A percentile compares a stretch with the other conserved stretches of the same genome.
These are phyloP conservation scores for Sphagnum fallax DNA, from an alignment of 228 moss, liverwort and hornwort genomes.

Conservation along the genomic window DNA sequence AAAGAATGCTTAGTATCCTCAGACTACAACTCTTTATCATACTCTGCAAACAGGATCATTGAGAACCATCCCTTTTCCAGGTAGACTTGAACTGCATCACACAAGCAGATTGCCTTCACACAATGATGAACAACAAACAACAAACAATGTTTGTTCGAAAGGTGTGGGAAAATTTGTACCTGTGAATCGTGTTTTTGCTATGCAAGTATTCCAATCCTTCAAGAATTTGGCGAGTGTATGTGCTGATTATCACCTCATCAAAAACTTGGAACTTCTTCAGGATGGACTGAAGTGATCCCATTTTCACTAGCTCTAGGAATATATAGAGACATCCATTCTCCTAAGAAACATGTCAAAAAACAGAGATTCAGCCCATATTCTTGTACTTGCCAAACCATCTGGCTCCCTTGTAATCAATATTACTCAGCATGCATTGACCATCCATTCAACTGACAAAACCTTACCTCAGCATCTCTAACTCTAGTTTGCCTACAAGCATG, in stretches of 20 bases:
- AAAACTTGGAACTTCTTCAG: slow-evolving; percentile 48
- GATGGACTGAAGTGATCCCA: slow-evolving; percentile 54
- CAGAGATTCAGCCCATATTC: background rate
- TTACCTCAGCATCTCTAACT: background rate
- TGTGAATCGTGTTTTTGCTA: slow-evolving; percentile 46
- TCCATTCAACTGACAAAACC: background rate
- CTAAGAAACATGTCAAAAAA: slow-evolving; percentile 6
- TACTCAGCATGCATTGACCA: background rate
- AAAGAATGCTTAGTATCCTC: too few relatives aligned
- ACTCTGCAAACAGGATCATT: too few relatives aligned
- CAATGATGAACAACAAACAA: too few relatives aligned
- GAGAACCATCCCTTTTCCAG: too few relatives aligned
- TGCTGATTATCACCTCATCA: slow-evolving; percentile 44
- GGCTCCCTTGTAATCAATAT: background rate
- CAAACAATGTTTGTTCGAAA: too few relatives aligned
- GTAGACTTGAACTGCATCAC: too few relatives aligned
- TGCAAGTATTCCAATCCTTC: slow-evolving; percentile 48
- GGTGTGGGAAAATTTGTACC: slow-evolving; percentile 5
- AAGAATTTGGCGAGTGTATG: slow-evolving; percentile 57
- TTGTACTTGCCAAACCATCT: background rate
- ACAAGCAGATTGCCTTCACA: too few relatives aligned
- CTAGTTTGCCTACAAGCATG: background rate
- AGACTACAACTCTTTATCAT: too few relatives aligned
- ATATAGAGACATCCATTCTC: slow-evolving; percentile 38
- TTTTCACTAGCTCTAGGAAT: slow-evolving; percentile 55